These are phyloP conservation scores for Leccinum olivaceoglutinosum DNA, from an alignment of 1,284 basidiomycete genomes.

Conservation along the genomic window DNA sequence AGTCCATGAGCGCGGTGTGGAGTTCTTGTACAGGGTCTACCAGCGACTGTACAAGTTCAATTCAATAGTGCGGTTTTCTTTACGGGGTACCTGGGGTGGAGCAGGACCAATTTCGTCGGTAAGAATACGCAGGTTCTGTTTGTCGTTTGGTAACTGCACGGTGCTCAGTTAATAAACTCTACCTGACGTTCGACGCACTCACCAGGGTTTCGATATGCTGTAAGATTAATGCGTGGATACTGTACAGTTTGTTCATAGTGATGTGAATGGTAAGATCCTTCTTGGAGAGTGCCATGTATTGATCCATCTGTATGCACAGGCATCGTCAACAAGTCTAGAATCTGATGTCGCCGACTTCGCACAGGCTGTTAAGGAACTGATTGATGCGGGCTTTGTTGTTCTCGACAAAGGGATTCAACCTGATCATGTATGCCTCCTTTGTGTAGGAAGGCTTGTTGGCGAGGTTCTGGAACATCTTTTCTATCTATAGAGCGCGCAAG, in stretches of 20 bases:
- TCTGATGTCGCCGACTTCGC: constrained; percentile 84
- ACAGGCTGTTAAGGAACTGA: constrained; percentile 92
- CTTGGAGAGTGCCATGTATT: constrained; percentile 99
- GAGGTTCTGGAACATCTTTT: constrained; percentile 99
- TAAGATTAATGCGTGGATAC: constrained; percentile 90
- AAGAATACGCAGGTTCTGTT: constrained; percentile 93
- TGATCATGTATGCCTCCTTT: constrained; percentile 99
- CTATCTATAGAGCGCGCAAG: constrained; percentile 58
- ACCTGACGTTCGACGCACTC: constrained; percentile 29
- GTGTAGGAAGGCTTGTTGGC: constrained; percentile 98
- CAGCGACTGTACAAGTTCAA: constrained; percentile 93
- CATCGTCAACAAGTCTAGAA: neutral
- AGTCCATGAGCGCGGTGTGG: constrained; percentile 94
- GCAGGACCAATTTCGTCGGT: constrained; percentile 93
- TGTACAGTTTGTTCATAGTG: constrained; percentile 98
- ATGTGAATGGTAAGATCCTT: constrained; percentile 98
- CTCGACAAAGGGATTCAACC: constrained; percentile 96
- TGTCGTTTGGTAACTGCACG: constrained; percentile 88
- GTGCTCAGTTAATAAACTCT: constrained; percentile 4
- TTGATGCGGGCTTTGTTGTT: constrained; percentile 97
- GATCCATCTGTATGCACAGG: constrained; percentile 78
- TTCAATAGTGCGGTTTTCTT: constrained; percentile 94
- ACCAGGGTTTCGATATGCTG: constrained; percentile 95
- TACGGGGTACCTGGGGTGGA: constrained; percentile 91
- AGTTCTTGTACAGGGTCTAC: constrained; percentile 99